Base-by-base conservation (phyloP, 441 rosid genomes). In the Syzygium malaccense region DNA sequence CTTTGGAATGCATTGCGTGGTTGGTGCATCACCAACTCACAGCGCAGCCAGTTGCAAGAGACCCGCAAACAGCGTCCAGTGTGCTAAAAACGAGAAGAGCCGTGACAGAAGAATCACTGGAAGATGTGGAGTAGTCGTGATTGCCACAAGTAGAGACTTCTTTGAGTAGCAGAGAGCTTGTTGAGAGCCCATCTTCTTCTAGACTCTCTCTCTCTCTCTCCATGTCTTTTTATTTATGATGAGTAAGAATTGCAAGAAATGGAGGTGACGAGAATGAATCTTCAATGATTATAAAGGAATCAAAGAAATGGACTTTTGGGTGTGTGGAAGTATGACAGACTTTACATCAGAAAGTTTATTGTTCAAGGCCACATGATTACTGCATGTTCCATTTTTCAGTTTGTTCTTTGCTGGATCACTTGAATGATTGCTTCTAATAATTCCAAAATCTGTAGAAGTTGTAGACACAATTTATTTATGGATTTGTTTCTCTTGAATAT, bases 41-140 rank as follows among this genome's bases (percentile, higher is more conserved):
- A 89, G 92, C 92, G 86, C 93, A 91, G 20, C 96, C 96, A 84
- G 92, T 93, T 87, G 89, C 90, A 56, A 92, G 93, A 12, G 95
- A 94, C 86, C 96, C 97, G 56, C 92, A 91, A 78, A 93, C 95
- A 75, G 96, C 93, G 48, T 94, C 92, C 30, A 93, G 91, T 30
- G 94, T 93, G 87, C 92, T 92, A 8, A 94, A n/a, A 33, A 93
- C 91, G 87, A 94, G 88, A 55, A 88, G 53, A 60, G 86, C 41
- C 55, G 95, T 92, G 53, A 92, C 92, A 30, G 96, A 89, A 86
- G 92, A 86, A 83, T 37, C 71, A 7, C 75, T 89, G 64, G 28
- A 71, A 37, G 28, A 71, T 49, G 85, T 55, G 28, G 56, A 37
- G 45, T 30, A 33, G 7, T 14, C 58, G 1, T 3, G 51, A 23